Evolutionary conservation across 164 flowering plant genomes (phyloP), one percentile per base, ranked within the genome.

Genomic region (Vitis cinerea): DNA sequence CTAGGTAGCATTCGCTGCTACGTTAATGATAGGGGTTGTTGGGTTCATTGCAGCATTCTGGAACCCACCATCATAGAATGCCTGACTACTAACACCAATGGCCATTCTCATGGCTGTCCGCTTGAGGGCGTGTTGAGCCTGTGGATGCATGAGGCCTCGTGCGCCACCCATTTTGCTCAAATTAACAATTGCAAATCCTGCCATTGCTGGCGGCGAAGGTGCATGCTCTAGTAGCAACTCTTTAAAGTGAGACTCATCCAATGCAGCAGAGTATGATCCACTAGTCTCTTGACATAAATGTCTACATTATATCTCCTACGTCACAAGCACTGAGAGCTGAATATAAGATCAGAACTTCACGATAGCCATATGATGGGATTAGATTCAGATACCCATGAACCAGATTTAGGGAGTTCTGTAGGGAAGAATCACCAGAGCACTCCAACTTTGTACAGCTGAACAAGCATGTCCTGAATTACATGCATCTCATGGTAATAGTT

Each of bases 161-260:
- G 19, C 0, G 19, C 19, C 19, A 8, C 98, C 99, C 99, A 93
- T 95, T 80, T 85, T 93, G 50, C 93, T 89, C 81, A 95, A 80
- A 79, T 87, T 93, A 59, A 96, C 85, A 63, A 85, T 79, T 66
- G 97, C 98, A 83, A 82, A 95, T 74, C 93, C 98, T 53, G 98
- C 98, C 69, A 95, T 90, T 31, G 99, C 98, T 37, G 98, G 97
- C 37, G 99, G 97, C 50, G 99, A 97, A 4, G 99, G 96, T 63
- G 96, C 98, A 81, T 94, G 94, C 75, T 93, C 99, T 71, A 92
- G 67, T 56, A 93, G 67, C 37, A 93, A 74, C 71, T 93, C 99
- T 77, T 90, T 94, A 49, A 94, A 79, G 67, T 94, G 99, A 15
- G 83, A 66, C 95, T 94, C 97, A 85, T 92, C 97, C 74, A 92